These are phyloP conservation scores for Lactarius evosmus DNA, from an alignment of 768 basidiomycete species.

Conservation along the genomic window DNA sequence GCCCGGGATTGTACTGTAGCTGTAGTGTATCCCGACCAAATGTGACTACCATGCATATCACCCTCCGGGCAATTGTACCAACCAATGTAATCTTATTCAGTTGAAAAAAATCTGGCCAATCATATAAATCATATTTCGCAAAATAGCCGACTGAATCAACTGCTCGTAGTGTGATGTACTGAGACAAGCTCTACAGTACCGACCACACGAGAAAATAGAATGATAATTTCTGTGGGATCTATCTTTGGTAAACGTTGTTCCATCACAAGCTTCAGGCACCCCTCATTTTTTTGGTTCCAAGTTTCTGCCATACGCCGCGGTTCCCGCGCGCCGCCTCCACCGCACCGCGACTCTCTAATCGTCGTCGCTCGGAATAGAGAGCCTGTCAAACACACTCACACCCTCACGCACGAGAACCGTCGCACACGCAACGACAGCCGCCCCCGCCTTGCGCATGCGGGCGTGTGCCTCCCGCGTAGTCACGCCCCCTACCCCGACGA, in stretches of 20 bases:
- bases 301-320: slow-evolving; percentile 49
- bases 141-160: background rate
- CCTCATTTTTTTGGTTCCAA: slow-evolving; percentile 38
- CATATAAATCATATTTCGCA: no score
- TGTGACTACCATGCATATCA: slow-evolving; percentile 13
- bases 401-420: slow-evolving; percentile 47
- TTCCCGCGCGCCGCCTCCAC: slow-evolving; percentile 40
- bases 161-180: background rate
- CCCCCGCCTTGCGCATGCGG: slow-evolving; percentile 61
- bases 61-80: no score
- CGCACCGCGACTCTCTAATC: slow-evolving; percentile 3
- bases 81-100: no score
- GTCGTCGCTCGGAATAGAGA: background rate
- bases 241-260: no score
- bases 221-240: background rate
- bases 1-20: background rate
- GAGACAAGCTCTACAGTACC: background rate
- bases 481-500: slow-evolving; percentile 83
- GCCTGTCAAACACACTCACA: slow-evolving; percentile 28
- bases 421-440: slow-evolving; percentile 59
- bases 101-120: no score
- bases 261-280: slow-evolving; percentile 1
- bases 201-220: slow-evolving; percentile 7
- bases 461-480: slow-evolving; percentile 53
- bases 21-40: background rate